These are phyloP conservation scores for Somion occarium DNA, from an alignment of 1,284 basidiomycete species.

Conservation along the genomic window DNA sequence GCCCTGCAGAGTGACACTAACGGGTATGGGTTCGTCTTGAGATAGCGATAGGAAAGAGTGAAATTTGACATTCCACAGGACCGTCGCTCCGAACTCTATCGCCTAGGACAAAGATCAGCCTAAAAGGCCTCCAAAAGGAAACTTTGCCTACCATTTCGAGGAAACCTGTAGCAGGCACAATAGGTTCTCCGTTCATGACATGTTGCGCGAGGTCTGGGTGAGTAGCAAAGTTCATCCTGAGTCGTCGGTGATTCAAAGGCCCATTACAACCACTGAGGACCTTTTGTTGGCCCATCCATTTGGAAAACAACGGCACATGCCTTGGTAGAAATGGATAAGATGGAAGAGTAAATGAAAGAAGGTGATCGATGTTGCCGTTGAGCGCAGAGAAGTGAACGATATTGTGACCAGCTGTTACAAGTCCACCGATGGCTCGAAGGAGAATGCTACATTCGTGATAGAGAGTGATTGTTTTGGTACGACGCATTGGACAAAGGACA, in stretches of 20 bases:
- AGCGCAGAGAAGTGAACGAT: background rate
- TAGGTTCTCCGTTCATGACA: conserved; percentile 35
- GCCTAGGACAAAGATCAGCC: conserved; percentile 7
- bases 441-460: background rate
- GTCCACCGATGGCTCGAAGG: background rate
- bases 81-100: conserved; percentile 21
- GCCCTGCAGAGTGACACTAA: conserved; percentile 25
- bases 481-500: conserved; percentile 28
- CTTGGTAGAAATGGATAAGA: conserved; percentile 17
- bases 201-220: conserved; percentile 36
- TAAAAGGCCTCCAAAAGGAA: background rate
- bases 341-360: background rate
- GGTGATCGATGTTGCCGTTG: background rate
- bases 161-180: conserved; percentile 41
- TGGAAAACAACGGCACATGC: conserved; percentile 10
- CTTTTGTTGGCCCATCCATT: conserved; percentile 12
- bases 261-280: conserved; percentile 23
- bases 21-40: conserved; percentile 23
- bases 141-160: conserved; percentile 39
- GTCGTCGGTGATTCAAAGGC: conserved; percentile 29
- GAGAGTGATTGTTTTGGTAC: conserved; percentile 16
- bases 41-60: conserved; percentile 22
- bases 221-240: conserved; percentile 29
- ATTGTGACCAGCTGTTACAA: background rate
- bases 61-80: conserved; percentile 22